Percentiles rank a stretch among this genome's conserved stretches.
Conservation (phyloP, 495 filamentous ascomycete species). For the Talaromyces wortmannii region DNA sequence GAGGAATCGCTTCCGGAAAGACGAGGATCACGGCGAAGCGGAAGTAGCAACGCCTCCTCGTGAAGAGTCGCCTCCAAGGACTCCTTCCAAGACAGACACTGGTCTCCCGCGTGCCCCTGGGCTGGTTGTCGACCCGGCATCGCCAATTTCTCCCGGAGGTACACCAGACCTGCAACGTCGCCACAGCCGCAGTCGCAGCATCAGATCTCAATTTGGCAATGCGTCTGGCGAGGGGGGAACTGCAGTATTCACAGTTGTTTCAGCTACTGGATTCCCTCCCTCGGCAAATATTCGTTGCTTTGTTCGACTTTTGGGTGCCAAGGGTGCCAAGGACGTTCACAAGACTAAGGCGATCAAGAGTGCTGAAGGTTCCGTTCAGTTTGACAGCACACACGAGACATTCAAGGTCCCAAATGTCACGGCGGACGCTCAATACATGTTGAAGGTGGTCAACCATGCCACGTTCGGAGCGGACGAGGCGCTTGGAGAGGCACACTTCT, state of each 20-base stretch:
- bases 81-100: constrained; percentile 5
- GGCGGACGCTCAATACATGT: constrained; percentile 78
- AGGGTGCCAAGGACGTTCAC: constrained; percentile 68
- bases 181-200: constrained; percentile 63
- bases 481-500: constrained; percentile 80
- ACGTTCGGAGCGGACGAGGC: constrained; percentile 74
- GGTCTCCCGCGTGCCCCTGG: constrained; percentile 26
- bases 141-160: constrained; percentile 27
- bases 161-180: constrained; percentile 30
- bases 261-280: constrained; percentile 70
- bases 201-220: constrained; percentile 45
- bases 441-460: constrained; percentile 76
- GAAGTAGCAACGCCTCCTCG: constrained; percentile 13
- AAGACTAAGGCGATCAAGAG: constrained; percentile 79
- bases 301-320: constrained; percentile 57
- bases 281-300: constrained; percentile 76
- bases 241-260: constrained; percentile 73
- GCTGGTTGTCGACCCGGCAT: constrained; percentile 14
- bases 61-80: constrained; percentile 20
- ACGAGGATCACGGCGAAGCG: constrained; percentile 52
- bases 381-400: constrained; percentile 56
- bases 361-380: constrained; percentile 49
- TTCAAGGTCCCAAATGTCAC: constrained; percentile 67
- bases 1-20: constrained; percentile 46
- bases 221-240: constrained; percentile 61